Evolutionary conservation across 495 filamentous ascomycete species (phyloP).

Genomic region (Neurospora sp.): DNA sequence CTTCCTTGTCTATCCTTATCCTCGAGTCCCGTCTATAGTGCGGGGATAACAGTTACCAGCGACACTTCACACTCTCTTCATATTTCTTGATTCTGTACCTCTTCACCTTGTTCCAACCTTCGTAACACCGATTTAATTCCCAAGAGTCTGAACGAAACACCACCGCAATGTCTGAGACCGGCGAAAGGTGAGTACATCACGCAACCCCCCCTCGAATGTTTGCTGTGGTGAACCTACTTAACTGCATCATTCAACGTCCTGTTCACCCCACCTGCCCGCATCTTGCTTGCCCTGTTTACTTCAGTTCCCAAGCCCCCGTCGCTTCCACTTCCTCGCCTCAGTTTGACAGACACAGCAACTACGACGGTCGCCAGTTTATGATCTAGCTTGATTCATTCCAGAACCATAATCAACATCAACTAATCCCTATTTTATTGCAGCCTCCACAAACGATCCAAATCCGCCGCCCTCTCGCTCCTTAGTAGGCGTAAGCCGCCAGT

Average conservation of each 20-base stretch:
- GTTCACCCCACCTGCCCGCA: neutral
- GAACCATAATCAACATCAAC: neutral
- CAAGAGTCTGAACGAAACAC: neutral
- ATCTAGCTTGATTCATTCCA: neutral
- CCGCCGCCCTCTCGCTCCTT: conserved; percentile 38
- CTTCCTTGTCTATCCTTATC: neutral
- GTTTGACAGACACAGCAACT: neutral
- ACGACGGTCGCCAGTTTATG: neutral
- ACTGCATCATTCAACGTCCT: neutral
- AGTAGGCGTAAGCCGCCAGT: conserved; percentile 33
- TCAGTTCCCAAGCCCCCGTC: neutral
- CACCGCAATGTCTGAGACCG: conserved; percentile 30
- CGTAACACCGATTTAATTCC: neutral
- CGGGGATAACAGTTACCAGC: neutral
- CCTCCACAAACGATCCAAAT: conserved; percentile 43
- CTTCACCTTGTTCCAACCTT: neutral
- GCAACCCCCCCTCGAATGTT: neutral
- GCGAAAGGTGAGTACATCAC: conserved; percentile 27
- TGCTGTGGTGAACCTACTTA: neutral
- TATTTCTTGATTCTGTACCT: neutral
- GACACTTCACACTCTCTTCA: neutral
- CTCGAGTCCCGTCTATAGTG: neutral
- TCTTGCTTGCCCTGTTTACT: neutral
- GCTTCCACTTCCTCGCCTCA: neutral
- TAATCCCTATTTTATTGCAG: conserved; percentile 14